These are phyloP conservation scores for Pinus tabuliformis DNA, from an alignment of 75 land plant species.

Conservation along the genomic window DNA sequence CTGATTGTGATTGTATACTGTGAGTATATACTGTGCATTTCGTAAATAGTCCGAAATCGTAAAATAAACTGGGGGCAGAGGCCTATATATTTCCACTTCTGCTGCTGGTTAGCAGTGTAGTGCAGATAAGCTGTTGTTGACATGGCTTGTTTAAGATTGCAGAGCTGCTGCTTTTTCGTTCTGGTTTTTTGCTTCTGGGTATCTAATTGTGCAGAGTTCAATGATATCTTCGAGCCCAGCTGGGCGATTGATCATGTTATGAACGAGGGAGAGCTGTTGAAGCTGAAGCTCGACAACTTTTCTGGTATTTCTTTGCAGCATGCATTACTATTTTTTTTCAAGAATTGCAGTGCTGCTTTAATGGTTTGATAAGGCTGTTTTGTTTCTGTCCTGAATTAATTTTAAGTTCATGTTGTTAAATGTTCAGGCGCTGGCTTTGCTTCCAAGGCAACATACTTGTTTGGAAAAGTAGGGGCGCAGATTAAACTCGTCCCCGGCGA, in stretches of 20 bases:
- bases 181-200: not conserved
- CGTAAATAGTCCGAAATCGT: too few relatives aligned
- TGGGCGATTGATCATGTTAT: conserved; percentile 61
- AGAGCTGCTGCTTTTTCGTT: too few relatives aligned
- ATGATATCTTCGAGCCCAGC: conserved; percentile 46
- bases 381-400: too few relatives aligned
- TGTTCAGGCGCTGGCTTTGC: conserved; percentile 57
- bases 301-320: conserved; percentile 33
- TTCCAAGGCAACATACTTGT: conserved; percentile 64
- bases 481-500: conserved; percentile 44
- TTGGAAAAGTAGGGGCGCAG: conserved; percentile 50
- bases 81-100: too few relatives aligned
- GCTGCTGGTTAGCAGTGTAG: too few relatives aligned
- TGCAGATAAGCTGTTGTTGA: too few relatives aligned
- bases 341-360: not conserved
- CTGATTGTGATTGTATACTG: too few relatives aligned
- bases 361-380: too few relatives aligned
- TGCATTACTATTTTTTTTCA: not conserved
- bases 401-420: too few relatives aligned
- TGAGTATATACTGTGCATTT: too few relatives aligned
- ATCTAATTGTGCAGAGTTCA: conserved; percentile 24
- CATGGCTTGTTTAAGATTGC: too few relatives aligned
- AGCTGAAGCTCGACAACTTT: conserved; percentile 60
- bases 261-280: conserved; percentile 46
- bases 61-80: too few relatives aligned